Evolutionary conservation across 345 rosid species (phyloP), one percentile per base, ranked within the genome.

Genomic region (Brassica incana): DNA sequence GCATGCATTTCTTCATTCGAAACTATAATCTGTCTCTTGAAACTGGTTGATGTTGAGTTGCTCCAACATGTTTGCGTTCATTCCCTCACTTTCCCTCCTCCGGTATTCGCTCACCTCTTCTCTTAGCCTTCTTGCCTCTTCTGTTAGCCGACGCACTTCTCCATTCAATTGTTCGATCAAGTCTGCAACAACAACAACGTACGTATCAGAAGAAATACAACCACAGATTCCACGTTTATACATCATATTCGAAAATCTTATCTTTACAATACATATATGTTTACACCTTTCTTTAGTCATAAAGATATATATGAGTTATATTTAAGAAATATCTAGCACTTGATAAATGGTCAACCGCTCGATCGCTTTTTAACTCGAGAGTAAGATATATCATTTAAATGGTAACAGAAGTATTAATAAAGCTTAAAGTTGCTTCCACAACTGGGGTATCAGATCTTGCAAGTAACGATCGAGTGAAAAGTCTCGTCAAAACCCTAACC

Each of bases 101-200:
- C 58, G 18, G 58, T 0, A n/a, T 36, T 20, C 32, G 12, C 3
- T 27, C 18, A 50, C 16, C 58, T 50, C 58, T 50, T 14, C 58
- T 14, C 58, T 50, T 50, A 50, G 58, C 58, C 58, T 50, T 14
- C 58, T n/a, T 7, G 15, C 1, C 18, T 14, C 58, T 50, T n/a
- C 58, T 48, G 15, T 45, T 45, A 3, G 77, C 35, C 92, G 74
- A 15, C 82, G 83, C 30, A 94, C 88, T 81, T 94, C 96, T 0
- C 84, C 89, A 12, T 79, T 86, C 73, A 94, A 76, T 25, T 91
- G 88, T 64, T 89, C 89, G 4, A 83, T 87, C 20, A 90, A 88
- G 61, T 88, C 97, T 92, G 86, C 81, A 72, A 40, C 63, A 52
- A 40, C 63, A 65, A 45, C n/a, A 11, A 12, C n/a, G 52, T 45